A percentile compares a stretch with the other conserved stretches of the same genome.
Conservation (phyloP, 495 filamentous ascomycete species). For the Hypoxylon fragiforme region DNA sequence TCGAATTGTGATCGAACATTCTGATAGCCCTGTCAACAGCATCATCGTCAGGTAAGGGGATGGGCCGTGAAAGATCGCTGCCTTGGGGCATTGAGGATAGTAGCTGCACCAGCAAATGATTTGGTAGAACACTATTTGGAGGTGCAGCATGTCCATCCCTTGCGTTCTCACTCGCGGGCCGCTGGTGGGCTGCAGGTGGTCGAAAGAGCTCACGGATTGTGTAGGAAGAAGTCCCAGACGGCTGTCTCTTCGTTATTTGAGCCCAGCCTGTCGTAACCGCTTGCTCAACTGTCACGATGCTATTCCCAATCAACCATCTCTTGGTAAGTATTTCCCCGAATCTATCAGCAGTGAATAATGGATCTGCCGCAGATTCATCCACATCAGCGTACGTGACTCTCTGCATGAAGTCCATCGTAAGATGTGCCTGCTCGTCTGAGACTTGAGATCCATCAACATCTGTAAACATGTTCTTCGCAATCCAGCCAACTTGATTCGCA, state of each 20-base stretch:
- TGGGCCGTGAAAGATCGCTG: constrained; percentile 63
- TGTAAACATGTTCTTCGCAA: constrained; percentile 80
- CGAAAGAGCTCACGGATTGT: constrained; percentile 73
- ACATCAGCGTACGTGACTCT: constrained; percentile 84
- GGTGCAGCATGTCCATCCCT: constrained; percentile 47
- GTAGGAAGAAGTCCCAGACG: constrained; percentile 80
- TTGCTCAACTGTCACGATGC: constrained; percentile 84
- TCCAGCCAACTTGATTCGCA: constrained; percentile 83
- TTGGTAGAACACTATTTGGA: constrained; percentile 66
- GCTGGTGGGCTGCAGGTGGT: constrained; percentile 68
- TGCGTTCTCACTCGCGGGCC: constrained; percentile 41
- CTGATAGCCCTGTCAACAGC: constrained; percentile 73
- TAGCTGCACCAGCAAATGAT: constrained; percentile 81
- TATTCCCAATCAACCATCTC: constrained; percentile 86
- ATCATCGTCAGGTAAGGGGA: constrained; percentile 83
- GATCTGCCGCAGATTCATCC: constrained; percentile 68
- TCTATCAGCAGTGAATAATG: constrained; percentile 60
- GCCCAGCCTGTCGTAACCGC: constrained; percentile 72
- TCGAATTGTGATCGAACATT: constrained; percentile 82
- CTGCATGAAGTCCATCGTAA: constrained; percentile 96
- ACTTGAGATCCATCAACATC: constrained; percentile 73
- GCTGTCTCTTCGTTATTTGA: constrained; percentile 79
- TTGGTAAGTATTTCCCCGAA: constrained; percentile 72
- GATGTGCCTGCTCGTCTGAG: constrained; percentile 89
- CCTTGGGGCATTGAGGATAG: constrained; percentile 70